Base-by-base conservation (phyloP, 2,329 filamentous ascomycete species). In the Juglanconis sp. region DNA sequence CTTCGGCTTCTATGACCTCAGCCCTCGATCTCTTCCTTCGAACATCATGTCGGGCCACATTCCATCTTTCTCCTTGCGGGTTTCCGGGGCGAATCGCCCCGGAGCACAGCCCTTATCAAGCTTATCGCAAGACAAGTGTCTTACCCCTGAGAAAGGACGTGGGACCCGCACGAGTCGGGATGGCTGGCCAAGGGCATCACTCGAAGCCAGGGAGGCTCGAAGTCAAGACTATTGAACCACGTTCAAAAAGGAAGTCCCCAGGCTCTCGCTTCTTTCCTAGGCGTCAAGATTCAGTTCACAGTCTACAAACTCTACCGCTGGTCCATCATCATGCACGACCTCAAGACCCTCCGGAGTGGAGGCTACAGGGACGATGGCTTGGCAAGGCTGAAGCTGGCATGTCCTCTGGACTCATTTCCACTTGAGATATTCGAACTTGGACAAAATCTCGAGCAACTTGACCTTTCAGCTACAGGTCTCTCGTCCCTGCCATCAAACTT, bases 401-500 rank as follows among this genome's bases (percentile, higher is more conserved):
- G 69, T 56, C 68, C 69, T 2, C 66, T 78, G 40, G 63, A 65
- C 32, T 46, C 60, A 2, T 76, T 81, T 42, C 79, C 78, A 1
- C 46, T 58, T 1, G 73, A 77, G 60, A 74, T 81, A 35, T 65
- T 80, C 6, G 67, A 73, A 6, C 70, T 77, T 30, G 76, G 75
- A 40, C 65, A 69, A 17, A 75, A 74, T 3, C 74, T 81, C 30
- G 73, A 77, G 63, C 73, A 76, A 49, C 74, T 81, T 8, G 79
- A 82, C 63, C 74, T 81, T n/a, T 81, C 79, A 0, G 74, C 72
- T 11, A 81, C 77, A 0, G 72, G 72, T 0, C 70, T 81, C 4
- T 74, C 75, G 11, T 65, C 67, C 4, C 68, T 81, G 7, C 78
- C 79, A 1, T 63, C 71, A 4, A 69, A 74, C 48, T 70, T 82